Percentiles rank a stretch among this genome's conserved stretches.
phyloP scores from a whole-genome alignment of 148 eudicot genomes.

The Rhododendron henanense region DNA sequence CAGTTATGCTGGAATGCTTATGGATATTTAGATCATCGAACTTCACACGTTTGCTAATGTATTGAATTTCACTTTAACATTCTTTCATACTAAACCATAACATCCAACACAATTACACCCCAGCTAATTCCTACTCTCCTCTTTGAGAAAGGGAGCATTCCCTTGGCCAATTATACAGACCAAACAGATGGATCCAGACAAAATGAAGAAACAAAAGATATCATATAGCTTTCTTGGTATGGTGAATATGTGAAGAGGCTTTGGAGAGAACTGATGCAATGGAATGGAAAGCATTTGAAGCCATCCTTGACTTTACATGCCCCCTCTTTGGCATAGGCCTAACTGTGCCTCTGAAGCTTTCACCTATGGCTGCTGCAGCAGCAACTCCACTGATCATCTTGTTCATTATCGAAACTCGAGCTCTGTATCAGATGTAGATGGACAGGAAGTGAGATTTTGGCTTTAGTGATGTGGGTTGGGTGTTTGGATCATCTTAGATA shows the following conservation, averaged over 20 bases:
- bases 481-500: not conserved
- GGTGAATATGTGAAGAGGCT: slow-evolving; percentile 13
- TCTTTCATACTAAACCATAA: not conserved
- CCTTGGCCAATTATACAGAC: not conserved
- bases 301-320: slow-evolving; percentile 44
- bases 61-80: not conserved
- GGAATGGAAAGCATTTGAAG: slow-evolving; percentile 43
- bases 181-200: not conserved
- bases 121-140: not conserved
- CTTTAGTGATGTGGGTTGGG: not conserved
- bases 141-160: not conserved
- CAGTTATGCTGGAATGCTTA: not conserved
- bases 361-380: slow-evolving; percentile 19
- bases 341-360: slow-evolving; percentile 15
- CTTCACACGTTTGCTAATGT: not conserved
- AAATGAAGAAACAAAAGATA: not conserved
- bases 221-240: not conserved
- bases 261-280: slow-evolving; percentile 25
- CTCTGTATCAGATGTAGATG: not conserved
- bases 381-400: slow-evolving; percentile 20
- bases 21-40: not conserved
- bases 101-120: not conserved
- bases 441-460: not conserved
- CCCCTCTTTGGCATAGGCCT: slow-evolving; percentile 48
- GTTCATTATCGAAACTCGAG: slow-evolving; percentile 20